Evolutionary conservation across 768 basidiomycete genomes (phyloP), one percentile per base, ranked within the genome.

Genomic region (Boletus fagicola): DNA sequence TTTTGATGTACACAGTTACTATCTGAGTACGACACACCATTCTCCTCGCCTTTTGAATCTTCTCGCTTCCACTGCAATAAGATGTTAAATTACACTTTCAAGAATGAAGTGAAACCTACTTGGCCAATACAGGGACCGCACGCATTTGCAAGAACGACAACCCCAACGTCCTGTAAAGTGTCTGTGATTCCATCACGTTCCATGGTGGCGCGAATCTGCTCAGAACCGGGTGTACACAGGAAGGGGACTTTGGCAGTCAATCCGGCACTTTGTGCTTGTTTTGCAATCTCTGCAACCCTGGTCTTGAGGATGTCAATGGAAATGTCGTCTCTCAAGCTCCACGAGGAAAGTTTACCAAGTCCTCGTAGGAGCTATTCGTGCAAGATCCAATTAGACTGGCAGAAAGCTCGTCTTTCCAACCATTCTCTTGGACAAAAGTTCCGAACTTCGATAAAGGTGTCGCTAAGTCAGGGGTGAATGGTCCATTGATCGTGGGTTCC

Each of bases 111-210:
- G 45, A 28, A 46, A 62, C 76, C 35, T 63, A 87, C 90, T 75
- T 98, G 96, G 46, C 97, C 97, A 64, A 98, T 99, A 70, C 97
- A 99, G 26, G 97, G 97, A 51, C 97, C 97, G 64, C 97, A 99
- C 4, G 97, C 97, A 72, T 99, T 99, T 7, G 97, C 95, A 36
- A 99, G 79, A 24, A 99, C 96, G 51, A 87, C 80, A 2, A 91
- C 97, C n/a, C 97, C 97, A 51, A 98, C 90, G 64, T 85, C 85
- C 72, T 96, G 82, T 42, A 99, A 76, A 36, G 82, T 81, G 13
- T 81, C 78, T 26, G 93, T 97, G 45, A 98, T 81, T 31, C 88
- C 81, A 70, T 99, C 97, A 36, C 95, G 86, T 74, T 98, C 94
- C 78, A 98, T 94, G 0, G 97, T 99, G 1, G 97, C 97, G 48